A percentile compares a stretch with the other conserved stretches of the same genome.
These are phyloP conservation scores for Aspergillus jensenii DNA, from an alignment of 2,329 filamentous ascomycete genomes.

Conservation along the genomic window DNA sequence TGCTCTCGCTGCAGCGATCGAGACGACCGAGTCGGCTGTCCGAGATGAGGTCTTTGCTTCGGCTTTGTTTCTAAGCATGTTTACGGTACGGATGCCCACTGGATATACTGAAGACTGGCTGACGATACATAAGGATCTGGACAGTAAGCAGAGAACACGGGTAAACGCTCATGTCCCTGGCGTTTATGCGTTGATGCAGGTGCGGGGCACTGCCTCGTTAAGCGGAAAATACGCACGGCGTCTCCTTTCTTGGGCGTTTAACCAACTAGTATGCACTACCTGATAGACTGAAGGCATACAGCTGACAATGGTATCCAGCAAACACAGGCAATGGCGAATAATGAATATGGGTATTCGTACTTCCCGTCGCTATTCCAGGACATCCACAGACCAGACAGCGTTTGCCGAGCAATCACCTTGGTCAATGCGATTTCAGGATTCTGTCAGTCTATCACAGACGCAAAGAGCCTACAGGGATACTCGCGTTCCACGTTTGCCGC, in stretches of 20 bases:
- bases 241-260: not conserved
- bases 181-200: not conserved
- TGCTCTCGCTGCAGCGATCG: not conserved
- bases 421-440: not conserved
- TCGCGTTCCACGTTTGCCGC: too few species aligned
- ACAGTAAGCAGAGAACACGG: not conserved
- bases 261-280: not conserved
- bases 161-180: not conserved
- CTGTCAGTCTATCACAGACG: not conserved
- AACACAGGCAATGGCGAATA: not conserved
- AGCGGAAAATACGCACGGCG: not conserved
- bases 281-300: too few species aligned
- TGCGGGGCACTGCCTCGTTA: not conserved
- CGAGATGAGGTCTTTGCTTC: not conserved
- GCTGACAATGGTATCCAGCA: not conserved
- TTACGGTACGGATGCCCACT: not conserved
- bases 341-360: not conserved
- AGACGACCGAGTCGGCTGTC: not conserved
- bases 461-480: not conserved
- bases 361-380: not conserved
- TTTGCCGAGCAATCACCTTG: not conserved
- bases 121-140: not conserved
- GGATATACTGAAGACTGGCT: rapidly evolving
- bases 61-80: not conserved
- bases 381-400: not conserved